Base-by-base conservation (phyloP, 192 early-diverging fungal species). In the Phlyctochytrium bullatum region DNA sequence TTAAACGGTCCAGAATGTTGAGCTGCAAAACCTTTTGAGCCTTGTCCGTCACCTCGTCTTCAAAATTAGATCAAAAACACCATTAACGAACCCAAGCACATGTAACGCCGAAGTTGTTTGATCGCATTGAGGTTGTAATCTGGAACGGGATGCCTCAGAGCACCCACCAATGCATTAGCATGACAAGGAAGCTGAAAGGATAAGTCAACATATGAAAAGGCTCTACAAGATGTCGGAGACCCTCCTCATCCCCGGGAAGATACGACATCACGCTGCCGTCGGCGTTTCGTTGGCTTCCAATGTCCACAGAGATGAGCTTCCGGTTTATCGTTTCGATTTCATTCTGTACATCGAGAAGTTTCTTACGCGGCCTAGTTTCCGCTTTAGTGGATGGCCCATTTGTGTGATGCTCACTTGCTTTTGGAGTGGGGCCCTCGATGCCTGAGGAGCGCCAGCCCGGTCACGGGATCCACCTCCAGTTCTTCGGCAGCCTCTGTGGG, bases 31-130 rank as follows among this genome's bases (percentile, higher is more conserved):
- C 63, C 28, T 61, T 62, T 2, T 72, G 50, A 30, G 70, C 66
- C 40, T 72, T 72, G 25, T 72, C 70, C 3, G 58, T 20, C 33
- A 72, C 36, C 25, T 72, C 70, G 32, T 72, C 70, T 71, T 23
- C 10, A 24, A 29, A 34, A 24, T 29, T 65, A 3, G 47, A 20
- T 65, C 52, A 24, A 12, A 3, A 35, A 27, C 63, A 10, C 33
- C 61, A 61, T 10, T 1, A 65, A 47, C 63, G 6, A 16, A 71
- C 69, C 69, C 17, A 60, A 47, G 56, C 70, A 72, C 70, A 72
- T 66, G 65, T 61, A 72, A 20, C 65, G 28, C 20, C 70, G 70
- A 12, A 72, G 29, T 36, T 68, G 57, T 50, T 66, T 72, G 6
- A 72, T 36, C 3, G 70, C 63, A 61, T 67, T 72, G 12, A 72